Evolutionary conservation across 129 eudicot species (phyloP).

Genomic region (Saposhnikovia divaricata): DNA sequence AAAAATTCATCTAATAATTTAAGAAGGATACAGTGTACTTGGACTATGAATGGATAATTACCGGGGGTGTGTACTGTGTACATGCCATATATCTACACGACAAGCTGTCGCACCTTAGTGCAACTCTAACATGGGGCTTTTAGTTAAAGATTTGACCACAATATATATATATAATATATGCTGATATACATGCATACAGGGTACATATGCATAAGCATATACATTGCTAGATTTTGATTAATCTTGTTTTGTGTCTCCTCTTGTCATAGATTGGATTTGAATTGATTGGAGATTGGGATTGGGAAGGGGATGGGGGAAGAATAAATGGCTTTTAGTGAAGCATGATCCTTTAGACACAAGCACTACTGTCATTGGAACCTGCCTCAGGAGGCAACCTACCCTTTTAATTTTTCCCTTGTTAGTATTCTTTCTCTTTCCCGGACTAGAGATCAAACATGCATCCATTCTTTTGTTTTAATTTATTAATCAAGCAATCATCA

Average conservation of each 20-base stretch:
- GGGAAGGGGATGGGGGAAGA: neutral
- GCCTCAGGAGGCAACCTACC: constrained; percentile 9
- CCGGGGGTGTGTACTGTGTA: neutral
- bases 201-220: neutral
- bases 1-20: neutral
- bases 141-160: neutral
- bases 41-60: neutral
- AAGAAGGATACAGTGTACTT: neutral
- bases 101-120: constrained; percentile 1
- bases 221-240: neutral
- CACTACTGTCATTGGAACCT: constrained; percentile 7
- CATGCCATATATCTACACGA: neutral
- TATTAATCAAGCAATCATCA: neutral
- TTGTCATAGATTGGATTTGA: neutral
- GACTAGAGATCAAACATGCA: neutral
- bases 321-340: constrained; percentile 9
- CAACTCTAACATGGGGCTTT: neutral
- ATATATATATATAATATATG: neutral
- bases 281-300: neutral
- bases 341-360: constrained; percentile 6
- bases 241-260: neutral
- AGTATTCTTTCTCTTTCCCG: neutral
- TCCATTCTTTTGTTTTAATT: neutral
- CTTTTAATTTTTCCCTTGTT: neutral
- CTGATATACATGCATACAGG: too few species aligned